A percentile compares a stretch with the other conserved stretches of the same genome.
Evolutionary conservation across 805 yeast genomes (phyloP).

Genomic region (Candida orba): DNA sequence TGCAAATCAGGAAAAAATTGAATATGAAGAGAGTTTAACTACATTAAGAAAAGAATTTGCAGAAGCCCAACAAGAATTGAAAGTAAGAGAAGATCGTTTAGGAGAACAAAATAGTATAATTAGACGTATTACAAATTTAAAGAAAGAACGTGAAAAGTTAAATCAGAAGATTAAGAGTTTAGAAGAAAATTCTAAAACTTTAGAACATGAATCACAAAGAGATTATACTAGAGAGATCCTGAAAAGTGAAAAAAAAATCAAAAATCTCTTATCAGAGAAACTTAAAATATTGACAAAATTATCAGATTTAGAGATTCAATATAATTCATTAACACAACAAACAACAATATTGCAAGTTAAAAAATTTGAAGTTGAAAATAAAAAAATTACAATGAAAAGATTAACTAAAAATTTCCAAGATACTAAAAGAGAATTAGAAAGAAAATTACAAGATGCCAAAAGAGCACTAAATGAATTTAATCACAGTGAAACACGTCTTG

Average conservation of each 20-base stretch:
- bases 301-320: conserved; percentile 15
- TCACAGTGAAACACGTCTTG: conserved; percentile 19
- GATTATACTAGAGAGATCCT: conserved; percentile 29
- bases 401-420: conserved; percentile 25
- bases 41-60: conserved; percentile 3
- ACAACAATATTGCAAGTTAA: conserved; percentile 22
- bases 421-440: conserved; percentile 22
- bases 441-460: conserved; percentile 24
- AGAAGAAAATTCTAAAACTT: conserved; percentile 25
- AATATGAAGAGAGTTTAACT: conserved; percentile 6
- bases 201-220: conserved; percentile 31
- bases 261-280: conserved; percentile 16
- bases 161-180: conserved; percentile 23
- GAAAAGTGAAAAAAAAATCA: conserved; percentile 16
- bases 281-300: conserved; percentile 19
- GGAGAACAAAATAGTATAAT: conserved; percentile 3
- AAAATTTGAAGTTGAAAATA: conserved; percentile 34
- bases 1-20: conserved; percentile 6
- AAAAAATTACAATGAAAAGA: conserved; percentile 25
- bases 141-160: conserved; percentile 16
- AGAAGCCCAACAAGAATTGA: neutral
- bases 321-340: conserved; percentile 23
- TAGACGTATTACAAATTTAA: conserved; percentile 7
- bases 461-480: conserved; percentile 19
- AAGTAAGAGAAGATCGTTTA: neutral